These are phyloP conservation scores for Malus asiatica DNA, from an alignment of 306 rosid species.

Conservation along the genomic window DNA sequence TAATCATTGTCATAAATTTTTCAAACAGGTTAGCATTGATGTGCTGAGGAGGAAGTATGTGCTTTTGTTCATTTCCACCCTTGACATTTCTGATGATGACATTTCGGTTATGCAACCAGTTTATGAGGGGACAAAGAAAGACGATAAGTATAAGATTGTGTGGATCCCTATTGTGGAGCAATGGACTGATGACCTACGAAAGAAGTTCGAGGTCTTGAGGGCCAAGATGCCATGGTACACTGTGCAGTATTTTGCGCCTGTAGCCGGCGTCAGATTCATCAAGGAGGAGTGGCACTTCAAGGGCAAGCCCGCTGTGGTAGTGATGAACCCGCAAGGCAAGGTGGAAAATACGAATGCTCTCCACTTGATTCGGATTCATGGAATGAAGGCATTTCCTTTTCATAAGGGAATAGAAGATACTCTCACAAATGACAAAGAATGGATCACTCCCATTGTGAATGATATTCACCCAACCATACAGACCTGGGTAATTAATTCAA, in stretches of 20 bases:
- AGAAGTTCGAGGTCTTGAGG: slow-evolving; percentile 42
- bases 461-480: slow-evolving; percentile 2
- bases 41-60: slow-evolving; percentile 39
- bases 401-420: not conserved
- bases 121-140: slow-evolving; percentile 26
- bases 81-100: slow-evolving; percentile 46
- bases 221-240: slow-evolving; percentile 49
- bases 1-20: too few relatives aligned
- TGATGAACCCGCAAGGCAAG: slow-evolving; percentile 31
- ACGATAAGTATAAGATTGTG: slow-evolving; percentile 31
- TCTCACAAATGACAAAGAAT: not conserved
- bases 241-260: slow-evolving; percentile 18
- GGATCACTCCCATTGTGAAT: slow-evolving; percentile 19
- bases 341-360: slow-evolving; percentile 36
- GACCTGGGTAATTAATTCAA: slow-evolving; percentile 13
- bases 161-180: slow-evolving; percentile 59
- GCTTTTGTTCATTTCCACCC: slow-evolving; percentile 36
- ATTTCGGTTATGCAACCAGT: slow-evolving; percentile 22
- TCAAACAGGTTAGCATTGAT: slow-evolving; percentile 24
- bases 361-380: slow-evolving; percentile 47
- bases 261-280: slow-evolving; percentile 34
- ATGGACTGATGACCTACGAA: slow-evolving; percentile 29
- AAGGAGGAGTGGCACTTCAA: slow-evolving; percentile 52
- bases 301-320: slow-evolving; percentile 32
- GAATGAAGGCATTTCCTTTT: slow-evolving; percentile 37